These are phyloP conservation scores for Anacardium occidentale DNA, from an alignment of 345 rosid species.

Conservation along the genomic window DNA sequence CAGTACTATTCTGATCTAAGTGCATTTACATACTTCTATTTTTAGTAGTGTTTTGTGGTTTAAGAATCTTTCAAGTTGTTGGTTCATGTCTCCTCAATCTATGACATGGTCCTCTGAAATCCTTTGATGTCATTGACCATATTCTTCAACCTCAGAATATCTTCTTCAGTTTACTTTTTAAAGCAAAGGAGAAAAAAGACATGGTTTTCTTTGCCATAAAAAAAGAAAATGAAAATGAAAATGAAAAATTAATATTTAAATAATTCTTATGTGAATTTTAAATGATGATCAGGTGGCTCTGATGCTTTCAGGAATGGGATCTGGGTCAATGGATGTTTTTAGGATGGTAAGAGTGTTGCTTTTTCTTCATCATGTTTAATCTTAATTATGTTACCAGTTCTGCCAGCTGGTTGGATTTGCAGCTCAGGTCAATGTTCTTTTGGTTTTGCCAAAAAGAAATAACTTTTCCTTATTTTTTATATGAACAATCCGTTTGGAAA, in stretches of 20 bases:
- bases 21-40: no score
- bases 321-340: constrained; percentile 69
- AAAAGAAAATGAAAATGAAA: no score
- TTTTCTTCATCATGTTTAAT: background rate
- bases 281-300: constrained; percentile 71
- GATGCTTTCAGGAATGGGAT: constrained; percentile 98
- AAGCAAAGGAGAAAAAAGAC: no score
- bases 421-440: background rate
- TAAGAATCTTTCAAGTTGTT: no score
- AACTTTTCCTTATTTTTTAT: background rate
- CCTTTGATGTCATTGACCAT: no score
- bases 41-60: no score
- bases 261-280: constrained; percentile 12
- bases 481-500: background rate
- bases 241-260: background rate
- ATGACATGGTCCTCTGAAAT: no score
- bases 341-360: constrained; percentile 59
- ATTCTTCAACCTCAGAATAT: no score
- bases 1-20: no score
- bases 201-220: background rate
- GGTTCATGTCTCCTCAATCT: no score
- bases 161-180: no score
- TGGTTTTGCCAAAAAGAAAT: background rate
- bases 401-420: background rate
- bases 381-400: background rate